Conservation (phyloP, 1,139 yeast species). For the Meyerozyma guilliermondii region DNA sequence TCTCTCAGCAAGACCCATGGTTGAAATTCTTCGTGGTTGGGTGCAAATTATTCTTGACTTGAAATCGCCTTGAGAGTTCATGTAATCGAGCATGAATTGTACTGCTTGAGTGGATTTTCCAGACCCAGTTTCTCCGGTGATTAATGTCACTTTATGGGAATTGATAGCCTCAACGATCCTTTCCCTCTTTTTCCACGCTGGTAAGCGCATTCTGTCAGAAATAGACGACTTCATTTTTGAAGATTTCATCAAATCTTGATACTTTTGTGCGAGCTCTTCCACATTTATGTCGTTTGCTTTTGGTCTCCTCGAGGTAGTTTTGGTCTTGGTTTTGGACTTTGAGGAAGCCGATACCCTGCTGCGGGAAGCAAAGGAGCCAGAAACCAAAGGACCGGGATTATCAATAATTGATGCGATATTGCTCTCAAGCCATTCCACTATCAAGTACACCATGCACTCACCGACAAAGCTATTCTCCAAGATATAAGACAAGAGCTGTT, state of each 20-base stretch:
- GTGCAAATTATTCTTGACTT: slow-evolving; percentile 73
- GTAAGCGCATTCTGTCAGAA: slow-evolving; percentile 47
- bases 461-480: slow-evolving; percentile 47
- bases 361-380: not conserved
- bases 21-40: slow-evolving; percentile 93
- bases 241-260: slow-evolving; percentile 2
- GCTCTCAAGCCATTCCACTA: slow-evolving; percentile 73
- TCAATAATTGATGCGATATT: slow-evolving; percentile 53
- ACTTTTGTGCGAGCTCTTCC: not conserved
- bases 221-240: slow-evolving; percentile 29
- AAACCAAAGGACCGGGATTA: slow-evolving; percentile 67
- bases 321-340: not conserved
- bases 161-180: slow-evolving; percentile 53
- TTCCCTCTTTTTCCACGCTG: slow-evolving; percentile 75
- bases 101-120: slow-evolving; percentile 93
- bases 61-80: slow-evolving; percentile 41
- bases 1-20: slow-evolving; percentile 91
- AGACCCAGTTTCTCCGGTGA: slow-evolving; percentile 97
- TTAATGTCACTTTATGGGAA: slow-evolving; percentile 59
- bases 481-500: slow-evolving; percentile 41
- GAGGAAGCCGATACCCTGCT: not conserved
- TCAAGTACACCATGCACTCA: slow-evolving; percentile 58
- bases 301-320: not conserved
- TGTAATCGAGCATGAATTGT: slow-evolving; percentile 75
- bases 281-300: not conserved